A percentile compares a stretch with the other conserved stretches of the same genome.
Conservation (phyloP, 78 protist species). For the Mantamonas sphyraenae region DNA sequence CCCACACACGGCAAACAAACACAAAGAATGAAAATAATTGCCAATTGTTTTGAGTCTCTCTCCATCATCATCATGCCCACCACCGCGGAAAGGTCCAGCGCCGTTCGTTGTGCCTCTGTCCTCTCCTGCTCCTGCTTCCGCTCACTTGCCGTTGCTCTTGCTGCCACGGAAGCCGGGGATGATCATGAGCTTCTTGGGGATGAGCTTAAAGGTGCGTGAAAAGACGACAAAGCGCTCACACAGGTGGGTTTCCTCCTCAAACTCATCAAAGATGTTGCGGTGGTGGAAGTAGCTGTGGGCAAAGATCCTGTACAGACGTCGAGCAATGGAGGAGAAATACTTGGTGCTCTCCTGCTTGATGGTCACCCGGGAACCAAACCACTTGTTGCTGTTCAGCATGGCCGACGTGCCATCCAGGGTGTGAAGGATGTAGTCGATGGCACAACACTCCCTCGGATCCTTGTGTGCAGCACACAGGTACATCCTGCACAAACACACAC, state of each 20-base stretch:
- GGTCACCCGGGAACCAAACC: conserved; percentile 30
- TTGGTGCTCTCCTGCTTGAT: conserved; percentile 14
- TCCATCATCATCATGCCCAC: too few relatives aligned
- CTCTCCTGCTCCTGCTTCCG: too few relatives aligned
- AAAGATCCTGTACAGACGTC: conserved; percentile 53
- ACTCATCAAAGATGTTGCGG: conserved; percentile 32
- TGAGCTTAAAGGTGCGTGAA: conserved; percentile 11
- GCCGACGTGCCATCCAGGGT: conserved; percentile 61
- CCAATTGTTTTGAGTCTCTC: too few relatives aligned
- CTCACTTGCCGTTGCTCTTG: too few relatives aligned
- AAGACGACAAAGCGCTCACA: conserved; percentile 15
- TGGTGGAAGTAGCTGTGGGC: conserved; percentile 64
- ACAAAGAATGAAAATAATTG: too few relatives aligned
- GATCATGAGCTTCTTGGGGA: conserved; percentile 7
- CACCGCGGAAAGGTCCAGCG: too few relatives aligned
- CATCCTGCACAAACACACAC: too few relatives aligned
- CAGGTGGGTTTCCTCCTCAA: conserved; percentile 25
- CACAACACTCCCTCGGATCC: conserved; percentile 63
- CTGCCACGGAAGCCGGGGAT: background rate
- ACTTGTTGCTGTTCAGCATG: conserved; percentile 44
- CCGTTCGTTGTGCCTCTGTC: too few relatives aligned
- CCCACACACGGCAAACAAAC: too few relatives aligned
- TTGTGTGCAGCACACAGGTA: conserved; percentile 77
- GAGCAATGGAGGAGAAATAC: conserved; percentile 35
- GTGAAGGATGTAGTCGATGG: conserved; percentile 67